A percentile compares a stretch with the other conserved stretches of the same genome.
Conservation (phyloP, 306 rosid genomes). For the Pueraria montana region DNA sequence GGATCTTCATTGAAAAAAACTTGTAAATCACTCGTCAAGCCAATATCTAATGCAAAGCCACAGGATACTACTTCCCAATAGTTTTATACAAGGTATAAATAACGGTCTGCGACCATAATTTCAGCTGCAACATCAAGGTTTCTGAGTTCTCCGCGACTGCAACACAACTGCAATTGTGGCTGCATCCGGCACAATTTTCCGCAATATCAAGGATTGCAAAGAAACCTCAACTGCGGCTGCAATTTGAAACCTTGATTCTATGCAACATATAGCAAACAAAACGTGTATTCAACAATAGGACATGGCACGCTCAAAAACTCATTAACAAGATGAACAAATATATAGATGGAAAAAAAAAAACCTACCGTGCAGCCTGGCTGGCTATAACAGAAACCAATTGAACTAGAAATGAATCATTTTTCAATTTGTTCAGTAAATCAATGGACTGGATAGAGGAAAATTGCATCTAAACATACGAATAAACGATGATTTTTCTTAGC, state of each 20-base stretch:
- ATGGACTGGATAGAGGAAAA: neutral
- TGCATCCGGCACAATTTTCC: neutral
- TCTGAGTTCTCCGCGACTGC: neutral
- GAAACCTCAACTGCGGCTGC: neutral
- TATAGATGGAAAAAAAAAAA: neutral
- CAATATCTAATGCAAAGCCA: neutral
- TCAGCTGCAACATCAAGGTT: neutral
- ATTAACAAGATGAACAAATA: conserved; percentile 2
- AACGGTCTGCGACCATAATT: neutral
- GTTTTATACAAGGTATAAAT: neutral
- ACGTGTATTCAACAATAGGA: conserved; percentile 22
- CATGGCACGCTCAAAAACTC: conserved; percentile 5
- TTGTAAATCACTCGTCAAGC: neutral
- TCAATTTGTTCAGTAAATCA: neutral
- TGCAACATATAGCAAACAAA: conserved; percentile 23
- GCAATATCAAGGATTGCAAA: neutral
- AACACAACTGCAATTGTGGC: neutral
- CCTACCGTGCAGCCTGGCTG: neutral
- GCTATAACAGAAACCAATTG: neutral
- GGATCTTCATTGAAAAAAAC: neutral
- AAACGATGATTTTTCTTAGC: neutral
- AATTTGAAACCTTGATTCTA: neutral
- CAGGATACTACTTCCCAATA: neutral
- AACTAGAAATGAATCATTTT: neutral
- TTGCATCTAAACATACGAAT: neutral